Percentiles rank a stretch among this genome's conserved stretches.
Evolutionary conservation across 352 stramenopile genomes (phyloP).

Genomic region (Phytophthora tentaculata): DNA sequence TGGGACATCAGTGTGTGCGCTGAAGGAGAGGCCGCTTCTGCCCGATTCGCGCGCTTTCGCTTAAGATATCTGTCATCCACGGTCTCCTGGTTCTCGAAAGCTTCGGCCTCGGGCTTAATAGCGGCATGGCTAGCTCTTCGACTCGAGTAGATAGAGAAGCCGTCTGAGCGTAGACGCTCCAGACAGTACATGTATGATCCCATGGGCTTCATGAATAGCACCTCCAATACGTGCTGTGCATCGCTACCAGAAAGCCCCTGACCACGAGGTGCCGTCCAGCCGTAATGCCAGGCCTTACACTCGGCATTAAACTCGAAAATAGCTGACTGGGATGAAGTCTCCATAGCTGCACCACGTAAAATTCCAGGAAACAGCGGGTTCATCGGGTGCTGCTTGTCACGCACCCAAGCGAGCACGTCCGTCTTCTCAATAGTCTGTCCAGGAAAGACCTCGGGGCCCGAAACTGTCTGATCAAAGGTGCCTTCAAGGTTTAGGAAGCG

Average conservation of each 20-base stretch:
- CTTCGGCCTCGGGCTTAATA: constrained; percentile 60
- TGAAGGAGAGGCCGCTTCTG: constrained; percentile 17
- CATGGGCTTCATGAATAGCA: constrained; percentile 87
- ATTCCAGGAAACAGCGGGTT: constrained; percentile 83
- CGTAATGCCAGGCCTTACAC: constrained; percentile 91
- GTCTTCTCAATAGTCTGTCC: constrained; percentile 81
- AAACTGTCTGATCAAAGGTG: constrained; percentile 71
- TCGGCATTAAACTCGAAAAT: constrained; percentile 91
- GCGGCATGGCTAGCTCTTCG: constrained; percentile 68
- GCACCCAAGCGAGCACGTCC: constrained; percentile 66
- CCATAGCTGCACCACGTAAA: constrained; percentile 76
- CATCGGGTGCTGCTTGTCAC: constrained; percentile 77
- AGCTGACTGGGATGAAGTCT: constrained; percentile 76
- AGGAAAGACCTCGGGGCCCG: constrained; percentile 74
- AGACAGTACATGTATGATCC: constrained; percentile 84
- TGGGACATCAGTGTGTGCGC: constrained; percentile 35
- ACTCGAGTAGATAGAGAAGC: constrained; percentile 84
- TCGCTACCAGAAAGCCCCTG: constrained; percentile 81
- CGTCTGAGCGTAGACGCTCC: constrained; percentile 75
- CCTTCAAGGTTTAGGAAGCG: constrained; percentile 80
- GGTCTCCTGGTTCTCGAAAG: constrained; percentile 53
- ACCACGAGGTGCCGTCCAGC: constrained; percentile 79
- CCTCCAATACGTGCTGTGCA: constrained; percentile 78
- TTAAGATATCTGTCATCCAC: constrained; percentile 57
- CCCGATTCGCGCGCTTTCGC: constrained; percentile 53